Evolutionary conservation across 208 protist species (phyloP).

Genomic region (Endotrypanum monterogeii): DNA sequence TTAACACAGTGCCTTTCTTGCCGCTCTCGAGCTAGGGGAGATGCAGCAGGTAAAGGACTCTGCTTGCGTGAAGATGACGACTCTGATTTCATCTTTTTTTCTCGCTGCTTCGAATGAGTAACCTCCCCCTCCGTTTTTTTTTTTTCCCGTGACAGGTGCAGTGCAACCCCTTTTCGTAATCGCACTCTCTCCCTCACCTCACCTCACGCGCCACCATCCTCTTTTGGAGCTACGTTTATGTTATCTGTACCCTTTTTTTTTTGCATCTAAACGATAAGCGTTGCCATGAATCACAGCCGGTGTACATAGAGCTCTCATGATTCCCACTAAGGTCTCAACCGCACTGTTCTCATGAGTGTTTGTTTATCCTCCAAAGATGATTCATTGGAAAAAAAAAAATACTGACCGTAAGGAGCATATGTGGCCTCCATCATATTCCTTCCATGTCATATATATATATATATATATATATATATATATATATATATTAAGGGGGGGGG

Average conservation of each 20-base stretch:
- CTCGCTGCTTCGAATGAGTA: background rate
- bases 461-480: too few relatives aligned
- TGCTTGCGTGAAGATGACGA: too few relatives aligned
- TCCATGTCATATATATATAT: too few relatives aligned
- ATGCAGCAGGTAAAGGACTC: too few relatives aligned
- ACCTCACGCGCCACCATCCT: background rate
- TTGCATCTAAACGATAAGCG: background rate
- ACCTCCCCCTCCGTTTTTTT: background rate
- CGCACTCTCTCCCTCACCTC: background rate
- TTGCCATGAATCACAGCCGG: background rate
- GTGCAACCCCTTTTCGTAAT: too few relatives aligned
- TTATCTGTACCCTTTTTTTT: background rate
- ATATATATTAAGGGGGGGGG: background rate
- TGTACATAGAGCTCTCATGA: background rate
- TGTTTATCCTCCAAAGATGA: background rate
- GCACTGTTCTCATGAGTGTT: background rate
- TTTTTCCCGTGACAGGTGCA: background rate
- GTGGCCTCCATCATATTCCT: too few relatives aligned
- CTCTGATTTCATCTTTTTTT: background rate
- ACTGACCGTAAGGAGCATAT: too few relatives aligned
- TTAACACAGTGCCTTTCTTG: background rate
- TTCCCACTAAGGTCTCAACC: background rate
- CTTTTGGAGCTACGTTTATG: background rate
- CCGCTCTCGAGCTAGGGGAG: background rate
- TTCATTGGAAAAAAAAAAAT: too few relatives aligned